Evolutionary conservation across 1,284 basidiomycete genomes (phyloP).

Genomic region (Tremellales sp.): DNA sequence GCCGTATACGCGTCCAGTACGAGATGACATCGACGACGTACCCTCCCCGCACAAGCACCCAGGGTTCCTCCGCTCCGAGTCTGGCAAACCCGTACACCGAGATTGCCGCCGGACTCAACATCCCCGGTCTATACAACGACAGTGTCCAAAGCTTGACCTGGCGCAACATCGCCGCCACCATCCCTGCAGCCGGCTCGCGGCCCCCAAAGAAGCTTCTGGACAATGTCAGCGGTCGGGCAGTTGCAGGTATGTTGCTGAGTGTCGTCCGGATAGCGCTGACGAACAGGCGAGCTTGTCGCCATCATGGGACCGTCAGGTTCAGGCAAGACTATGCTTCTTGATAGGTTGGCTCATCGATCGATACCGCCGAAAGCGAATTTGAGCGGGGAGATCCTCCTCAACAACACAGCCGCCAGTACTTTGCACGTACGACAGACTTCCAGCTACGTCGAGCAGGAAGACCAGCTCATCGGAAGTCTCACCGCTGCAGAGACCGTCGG

Average conservation of each 20-base stretch:
- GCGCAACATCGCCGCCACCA: not conserved
- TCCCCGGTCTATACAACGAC: not conserved
- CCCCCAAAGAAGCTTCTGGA: not conserved
- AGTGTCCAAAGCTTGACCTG: not conserved
- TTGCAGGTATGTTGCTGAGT: not conserved
- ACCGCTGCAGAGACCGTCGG: conserved; percentile 4
- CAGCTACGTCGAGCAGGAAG: conserved; percentile 94
- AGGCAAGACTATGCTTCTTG: conserved; percentile 89
- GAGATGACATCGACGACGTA: too few relatives aligned
- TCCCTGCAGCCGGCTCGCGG: not conserved
- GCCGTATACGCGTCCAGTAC: too few relatives aligned
- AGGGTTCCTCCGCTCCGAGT: too few relatives aligned
- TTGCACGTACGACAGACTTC: conserved; percentile 57
- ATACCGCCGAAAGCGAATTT: conserved; percentile 65
- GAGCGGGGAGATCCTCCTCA: conserved; percentile 71
- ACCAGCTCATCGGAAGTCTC: conserved; percentile 42
- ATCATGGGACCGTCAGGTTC: conserved; percentile 94
- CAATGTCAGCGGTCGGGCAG: not conserved
- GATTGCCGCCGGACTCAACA: too few relatives aligned
- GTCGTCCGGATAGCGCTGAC: not conserved
- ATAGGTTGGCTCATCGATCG: conserved; percentile 79
- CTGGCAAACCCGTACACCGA: too few relatives aligned
- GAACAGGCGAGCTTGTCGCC: conserved; percentile 73
- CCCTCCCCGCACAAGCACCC: too few relatives aligned
- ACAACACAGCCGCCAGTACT: conserved; percentile 49